Evolutionary conservation across 1,139 yeast genomes (phyloP), one percentile per base, ranked within the genome.

Genomic region (Taphrina betulina): DNA sequence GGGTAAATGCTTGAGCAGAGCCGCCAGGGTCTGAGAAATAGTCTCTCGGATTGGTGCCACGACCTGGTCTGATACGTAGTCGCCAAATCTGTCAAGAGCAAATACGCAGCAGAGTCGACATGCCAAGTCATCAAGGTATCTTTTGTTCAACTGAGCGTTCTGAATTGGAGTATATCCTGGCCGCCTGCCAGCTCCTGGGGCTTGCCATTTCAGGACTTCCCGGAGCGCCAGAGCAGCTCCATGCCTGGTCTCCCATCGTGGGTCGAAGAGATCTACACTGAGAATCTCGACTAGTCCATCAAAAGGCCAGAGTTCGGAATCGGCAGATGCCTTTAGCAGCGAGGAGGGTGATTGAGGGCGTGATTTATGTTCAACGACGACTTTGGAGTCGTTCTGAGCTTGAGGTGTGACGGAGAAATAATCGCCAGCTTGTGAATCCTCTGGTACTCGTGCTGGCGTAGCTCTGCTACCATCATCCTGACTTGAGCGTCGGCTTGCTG

Each of bases 31-130:
- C 70, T 94, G 99, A 0, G 96, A 96, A 28, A 94, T 88, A 23
- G 96, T 88, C 71, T 94, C 99, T 65, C 98, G 76, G 2, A 94
- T 97, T 0, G 99, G 99, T 0, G 97, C 98, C 37, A 94, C 95
- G 14, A 94, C 99, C 5, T 95, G 94, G 68, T 94, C 99, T 45
- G 95, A 85, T 36, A 94, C 95, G 68, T 87, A 94, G 71, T 94
- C 99, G 57, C 97, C 98, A 71, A 94, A 94, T 65, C 97, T 74
- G 70, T 94, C 99, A 57, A 92, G 75, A 2, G 96, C 94, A 70
- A 94, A 88, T 19, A 94, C 75, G 12, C 95, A 85, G 67, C 95
- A 78, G 43, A 94, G 68, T 60, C 96, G 78, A 26, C 95, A 89
- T 1, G 95, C 85, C 62, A 92, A 74, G 68, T 94, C 98, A 68